Evolutionary conservation across 1,284 basidiomycete genomes (phyloP), one percentile per base, ranked within the genome.

Genomic region (Vanrija humicola): DNA sequence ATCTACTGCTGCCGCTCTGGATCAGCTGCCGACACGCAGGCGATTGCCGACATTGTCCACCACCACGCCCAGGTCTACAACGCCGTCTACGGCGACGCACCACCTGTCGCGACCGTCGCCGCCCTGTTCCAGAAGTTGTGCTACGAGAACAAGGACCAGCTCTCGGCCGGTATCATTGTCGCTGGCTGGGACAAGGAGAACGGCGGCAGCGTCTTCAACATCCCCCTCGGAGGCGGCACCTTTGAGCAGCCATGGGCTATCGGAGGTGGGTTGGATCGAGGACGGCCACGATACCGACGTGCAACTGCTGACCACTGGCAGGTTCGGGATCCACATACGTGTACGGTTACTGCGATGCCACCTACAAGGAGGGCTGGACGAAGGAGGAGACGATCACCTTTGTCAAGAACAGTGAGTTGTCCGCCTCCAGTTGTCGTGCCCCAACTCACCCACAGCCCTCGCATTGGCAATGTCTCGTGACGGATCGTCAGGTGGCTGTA

Each of bases 1-100:
- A 90, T 98, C 78, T 98, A 98, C 80, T 98, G 95, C 78, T 98
- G 95, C 83, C 88, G 95, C 61, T 96, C 92, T 50, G 95, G 95
- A 49, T 97, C 93, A 54, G 94, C 96, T 47, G 96, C 95, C 43
- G 95, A 99, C 77, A 99, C 95, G 0, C 95, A 96, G 77, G 93
- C 95, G 45, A 83, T 99, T 43, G 96, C 96, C 47, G 96, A 99
- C 74, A 82, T 87, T 21, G 90, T 97, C 16, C 89, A 94, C 71
- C 87, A 90, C 76, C 82, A 88, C 65, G 83, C 93, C 44, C 91
- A 95, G 74, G 81, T 93, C 75, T 85, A 86, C 74, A 82, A 85
- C 82, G 87, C 73, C 3, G 58, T 73, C 47, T 82, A 83, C 55
- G 85, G 85, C 49, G 75, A 78, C 40, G 79, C 84, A 6, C 92